A percentile compares a stretch with the other conserved stretches of the same genome.
Conservation (phyloP, 768 basidiomycete genomes). For the Amanita fuliginea region DNA sequence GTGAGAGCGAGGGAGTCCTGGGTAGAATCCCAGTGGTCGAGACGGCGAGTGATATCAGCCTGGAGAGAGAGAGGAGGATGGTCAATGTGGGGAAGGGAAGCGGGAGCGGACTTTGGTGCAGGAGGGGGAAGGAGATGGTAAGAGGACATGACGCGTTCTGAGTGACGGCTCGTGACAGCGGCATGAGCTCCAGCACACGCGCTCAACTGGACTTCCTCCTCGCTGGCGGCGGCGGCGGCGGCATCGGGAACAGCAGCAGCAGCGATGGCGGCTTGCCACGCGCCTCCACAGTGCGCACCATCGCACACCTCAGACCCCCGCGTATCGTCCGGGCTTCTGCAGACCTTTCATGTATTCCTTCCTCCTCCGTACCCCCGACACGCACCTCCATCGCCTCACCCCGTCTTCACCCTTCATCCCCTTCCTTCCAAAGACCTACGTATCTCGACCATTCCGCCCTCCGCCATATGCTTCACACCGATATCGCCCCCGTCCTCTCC, state of each 20-base stretch:
- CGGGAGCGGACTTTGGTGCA: conserved; percentile 46
- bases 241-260: conserved; percentile 14
- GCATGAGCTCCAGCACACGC: conserved; percentile 9
- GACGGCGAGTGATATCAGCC: conserved; percentile 37
- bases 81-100: conserved; percentile 79
- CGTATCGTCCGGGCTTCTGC: conserved; percentile 52
- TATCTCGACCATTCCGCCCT: conserved; percentile 74
- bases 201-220: conserved; percentile 8
- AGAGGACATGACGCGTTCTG: conserved; percentile 13
- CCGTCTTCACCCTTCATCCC: conserved; percentile 20
- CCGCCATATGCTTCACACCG: conserved; percentile 56
- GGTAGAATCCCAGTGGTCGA: conserved; percentile 80
- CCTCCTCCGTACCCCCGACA: conserved; percentile 21
- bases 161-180: conserved; percentile 8
- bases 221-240: conserved; percentile 12
- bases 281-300: conserved; percentile 11
- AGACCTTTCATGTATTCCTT: conserved; percentile 29
- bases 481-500: conserved; percentile 26
- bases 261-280: conserved; percentile 10
- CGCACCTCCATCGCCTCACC: conserved; percentile 7
- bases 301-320: conserved; percentile 23
- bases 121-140: conserved; percentile 52
- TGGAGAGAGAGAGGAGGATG: conserved; percentile 80
- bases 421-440: conserved; percentile 50
- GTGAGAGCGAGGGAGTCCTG: conserved; percentile 83